These are phyloP conservation scores for Alternaria alternata DNA, from an alignment of 2,329 filamentous ascomycete genomes.

Conservation along the genomic window DNA sequence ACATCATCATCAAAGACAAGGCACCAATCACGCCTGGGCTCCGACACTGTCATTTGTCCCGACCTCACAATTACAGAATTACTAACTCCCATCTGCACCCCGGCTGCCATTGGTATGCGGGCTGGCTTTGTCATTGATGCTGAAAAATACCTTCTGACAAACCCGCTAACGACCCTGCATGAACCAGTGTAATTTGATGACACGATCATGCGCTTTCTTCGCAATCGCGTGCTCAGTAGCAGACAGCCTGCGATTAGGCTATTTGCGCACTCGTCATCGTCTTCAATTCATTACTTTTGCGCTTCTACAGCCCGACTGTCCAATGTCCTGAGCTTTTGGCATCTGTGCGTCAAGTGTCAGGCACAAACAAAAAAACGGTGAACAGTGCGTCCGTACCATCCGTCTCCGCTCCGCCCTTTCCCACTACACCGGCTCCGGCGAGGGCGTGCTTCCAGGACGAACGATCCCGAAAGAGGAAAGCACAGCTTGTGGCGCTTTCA, in stretches of 20 bases:
- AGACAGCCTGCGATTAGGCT: neutral
- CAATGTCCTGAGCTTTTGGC: conserved; percentile 1
- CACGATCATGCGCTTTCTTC: conserved; percentile 21
- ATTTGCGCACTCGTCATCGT: neutral
- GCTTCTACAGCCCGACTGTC: neutral
- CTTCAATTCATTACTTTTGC: neutral
- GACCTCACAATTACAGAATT: conserved; percentile 23
- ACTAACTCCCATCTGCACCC: conserved; percentile 4
- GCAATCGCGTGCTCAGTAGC: conserved; percentile 2
- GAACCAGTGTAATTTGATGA: conserved; percentile 21
- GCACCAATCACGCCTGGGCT: conserved; percentile 4
- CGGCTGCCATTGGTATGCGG: conserved; percentile 15
- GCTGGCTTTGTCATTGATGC: conserved; percentile 34
- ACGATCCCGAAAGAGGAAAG: conserved; percentile 22
- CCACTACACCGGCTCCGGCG: conserved; percentile 10
- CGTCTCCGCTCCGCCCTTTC: conserved; percentile 23
- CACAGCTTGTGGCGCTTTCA: conserved; percentile 17
- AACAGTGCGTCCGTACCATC: conserved; percentile 12
- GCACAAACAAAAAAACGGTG: conserved; percentile 12
- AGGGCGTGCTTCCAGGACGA: conserved; percentile 18
- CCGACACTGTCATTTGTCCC: conserved; percentile 11
- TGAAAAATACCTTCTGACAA: conserved; percentile 44
- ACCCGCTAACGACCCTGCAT: conserved; percentile 19
- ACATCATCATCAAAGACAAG: conserved; percentile 20
- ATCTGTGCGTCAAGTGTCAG: conserved; percentile 6